Evolutionary conservation across 306 rosid genomes (phyloP), one percentile per base, ranked within the genome.

Genomic region (Biancaea sappan): DNA sequence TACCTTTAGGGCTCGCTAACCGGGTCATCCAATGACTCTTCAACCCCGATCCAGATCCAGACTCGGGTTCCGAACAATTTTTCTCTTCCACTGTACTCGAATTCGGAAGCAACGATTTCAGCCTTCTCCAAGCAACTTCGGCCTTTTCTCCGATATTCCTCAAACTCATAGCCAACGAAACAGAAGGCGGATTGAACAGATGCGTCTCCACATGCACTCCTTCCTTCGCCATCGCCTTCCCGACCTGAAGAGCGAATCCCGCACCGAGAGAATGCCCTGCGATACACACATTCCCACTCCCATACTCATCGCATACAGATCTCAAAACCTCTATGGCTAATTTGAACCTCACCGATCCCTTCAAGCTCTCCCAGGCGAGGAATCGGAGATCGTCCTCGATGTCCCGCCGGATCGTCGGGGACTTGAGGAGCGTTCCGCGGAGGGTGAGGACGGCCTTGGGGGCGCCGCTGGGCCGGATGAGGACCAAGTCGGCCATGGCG

Each of bases 231-330:
- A 94, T 60, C 29, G 93, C 83, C 58, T 94, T 94, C 53, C 98
- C 99, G 1, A 94, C 92, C 71, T 94, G 97, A 67, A 94, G 96
- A 77, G 97, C 96, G 74, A 94, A 92, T 2, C 99, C 97, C 35
- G 99, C 99, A 4, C 97, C 99, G 28, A 94, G 66, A n/a, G 97
- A 94, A 74, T 92, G 99, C 6, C 99, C 99, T 4, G 99, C 92
- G 52, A 90, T 71, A 22, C 96, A 92, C 2, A 94, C 92, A 83
- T 90, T 94, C 34, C 77, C 72, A 66, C 97, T 90, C 62, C 99
- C 99, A 44, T 83, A 90, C 32, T 66, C 68, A 51, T 87, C 83
- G 3, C 92, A 89, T 32, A 83, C 82, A 1, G 88, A 81, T 69
- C 84, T 86, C 16, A 94, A 71, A 25, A 83, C 91, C 69, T 84